Conservation (phyloP, 106 monocot species). For the Dendrobium huoshanense region DNA sequence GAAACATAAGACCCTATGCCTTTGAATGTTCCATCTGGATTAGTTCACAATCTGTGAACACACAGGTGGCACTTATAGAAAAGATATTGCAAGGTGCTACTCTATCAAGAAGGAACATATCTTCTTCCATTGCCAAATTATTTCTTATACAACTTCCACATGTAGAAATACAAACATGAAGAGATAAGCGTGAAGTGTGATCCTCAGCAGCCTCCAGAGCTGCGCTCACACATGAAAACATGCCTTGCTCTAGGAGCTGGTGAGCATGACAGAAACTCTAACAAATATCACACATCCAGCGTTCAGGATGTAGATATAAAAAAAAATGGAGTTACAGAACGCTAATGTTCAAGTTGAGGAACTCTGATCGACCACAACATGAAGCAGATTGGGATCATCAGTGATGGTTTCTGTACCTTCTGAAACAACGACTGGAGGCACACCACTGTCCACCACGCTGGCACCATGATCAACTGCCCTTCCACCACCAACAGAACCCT, state of each 20-base stretch:
- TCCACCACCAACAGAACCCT: constrained; percentile 7
- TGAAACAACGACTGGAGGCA: constrained; percentile 11
- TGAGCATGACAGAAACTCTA: no score
- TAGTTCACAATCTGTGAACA: no score
- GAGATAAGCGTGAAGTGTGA: background rate
- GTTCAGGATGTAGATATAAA: background rate
- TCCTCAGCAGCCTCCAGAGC: background rate
- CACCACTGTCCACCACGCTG: constrained; percentile 16
- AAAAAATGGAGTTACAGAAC: background rate
- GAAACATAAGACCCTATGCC: no score
- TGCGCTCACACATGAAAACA: no score
- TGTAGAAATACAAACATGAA: background rate
- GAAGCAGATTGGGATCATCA: constrained; percentile 9
- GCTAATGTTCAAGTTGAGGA: constrained; percentile 5
- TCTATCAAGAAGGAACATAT: background rate
- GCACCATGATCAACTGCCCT: background rate
- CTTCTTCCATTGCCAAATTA: background rate
- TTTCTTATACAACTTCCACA: background rate
- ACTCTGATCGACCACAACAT: constrained; percentile 15
- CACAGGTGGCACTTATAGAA: no score
- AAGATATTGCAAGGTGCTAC: no score
- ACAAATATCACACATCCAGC: no score
- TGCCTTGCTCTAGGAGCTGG: no score
- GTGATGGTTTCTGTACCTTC: constrained; percentile 7
- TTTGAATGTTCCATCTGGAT: no score